phyloP scores from a whole-genome alignment of 371 early-diverging fungal species.

The Mortierella polycephala region DNA sequence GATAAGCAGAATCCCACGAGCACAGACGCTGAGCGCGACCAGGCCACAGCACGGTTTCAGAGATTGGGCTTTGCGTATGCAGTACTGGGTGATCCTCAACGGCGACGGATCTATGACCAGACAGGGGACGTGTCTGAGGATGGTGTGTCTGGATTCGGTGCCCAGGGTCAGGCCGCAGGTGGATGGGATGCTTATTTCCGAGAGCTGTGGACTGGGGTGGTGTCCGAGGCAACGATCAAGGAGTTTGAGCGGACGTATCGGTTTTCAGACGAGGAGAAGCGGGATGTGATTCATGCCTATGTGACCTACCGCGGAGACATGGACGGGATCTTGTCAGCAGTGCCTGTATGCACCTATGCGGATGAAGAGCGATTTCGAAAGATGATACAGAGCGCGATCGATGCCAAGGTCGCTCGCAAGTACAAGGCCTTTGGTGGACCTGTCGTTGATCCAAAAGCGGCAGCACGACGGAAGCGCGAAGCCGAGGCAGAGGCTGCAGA shows the following conservation, averaged over 20 bases:
- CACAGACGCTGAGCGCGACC: constrained; percentile 72
- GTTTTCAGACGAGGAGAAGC: constrained; percentile 82
- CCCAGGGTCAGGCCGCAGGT: constrained; percentile 60
- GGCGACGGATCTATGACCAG: constrained; percentile 83
- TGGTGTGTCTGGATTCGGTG: constrained; percentile 56
- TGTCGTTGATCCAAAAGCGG: constrained; percentile 61
- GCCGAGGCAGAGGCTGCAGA: constrained; percentile 67
- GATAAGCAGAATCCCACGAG: constrained; percentile 78
- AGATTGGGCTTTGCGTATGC: constrained; percentile 85
- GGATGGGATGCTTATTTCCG: constrained; percentile 88
- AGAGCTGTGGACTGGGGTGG: constrained; percentile 82
- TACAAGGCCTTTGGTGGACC: constrained; percentile 66
- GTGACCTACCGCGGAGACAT: constrained; percentile 76
- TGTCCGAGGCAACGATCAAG: constrained; percentile 81
- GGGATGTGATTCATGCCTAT: constrained; percentile 82
- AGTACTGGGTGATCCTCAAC: constrained; percentile 81
- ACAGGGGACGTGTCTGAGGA: constrained; percentile 65
- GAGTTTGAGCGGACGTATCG: constrained; percentile 62
- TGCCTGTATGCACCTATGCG: constrained; percentile 69
- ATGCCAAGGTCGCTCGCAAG: constrained; percentile 60
- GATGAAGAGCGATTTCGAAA: constrained; percentile 77
- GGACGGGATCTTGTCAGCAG: constrained; percentile 72
- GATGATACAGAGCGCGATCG: constrained; percentile 75
- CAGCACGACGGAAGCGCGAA: constrained; percentile 61
- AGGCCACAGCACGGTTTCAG: constrained; percentile 86